Percentiles rank a stretch among this genome's conserved stretches.
Evolutionary conservation across 2,329 filamentous ascomycete genomes (phyloP).

Genomic region (Ceratocystis albifundus): DNA sequence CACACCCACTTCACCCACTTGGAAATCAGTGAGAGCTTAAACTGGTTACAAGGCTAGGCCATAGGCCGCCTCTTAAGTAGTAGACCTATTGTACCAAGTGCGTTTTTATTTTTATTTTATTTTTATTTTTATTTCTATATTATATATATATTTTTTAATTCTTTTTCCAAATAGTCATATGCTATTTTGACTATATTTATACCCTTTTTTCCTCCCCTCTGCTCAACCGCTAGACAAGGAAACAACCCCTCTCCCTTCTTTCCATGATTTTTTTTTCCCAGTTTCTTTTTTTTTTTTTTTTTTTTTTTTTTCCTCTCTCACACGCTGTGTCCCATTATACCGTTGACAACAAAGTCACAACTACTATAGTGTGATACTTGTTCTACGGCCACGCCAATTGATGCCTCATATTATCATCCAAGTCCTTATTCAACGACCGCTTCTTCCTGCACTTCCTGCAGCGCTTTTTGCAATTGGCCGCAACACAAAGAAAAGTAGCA

Average conservation of each 20-base stretch:
- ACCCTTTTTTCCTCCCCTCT: neutral
- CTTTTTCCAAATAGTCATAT: neutral
- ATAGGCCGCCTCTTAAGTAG: neutral
- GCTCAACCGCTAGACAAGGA: neutral
- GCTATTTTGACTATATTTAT: too few relatives aligned
- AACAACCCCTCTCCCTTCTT: conserved; percentile 11
- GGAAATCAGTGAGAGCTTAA: neutral
- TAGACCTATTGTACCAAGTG: neutral
- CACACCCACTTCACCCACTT: neutral
- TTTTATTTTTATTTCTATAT: too few relatives aligned
- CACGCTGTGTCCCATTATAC: neutral
- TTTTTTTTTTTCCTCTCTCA: neutral
- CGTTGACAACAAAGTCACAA: neutral
- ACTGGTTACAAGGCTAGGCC: neutral
- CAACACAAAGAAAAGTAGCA: neutral
- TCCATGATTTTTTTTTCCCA: neutral
- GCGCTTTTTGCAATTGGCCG: neutral
- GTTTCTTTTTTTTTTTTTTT: neutral
- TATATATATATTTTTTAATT: too few relatives aligned
- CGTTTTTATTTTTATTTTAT: neutral
- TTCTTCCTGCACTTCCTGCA: conserved; percentile 1
- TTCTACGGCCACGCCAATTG: neutral
- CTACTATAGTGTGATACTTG: neutral
- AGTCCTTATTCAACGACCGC: neutral
- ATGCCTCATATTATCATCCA: neutral